phyloP scores from a whole-genome alignment of 108 stramenopile genomes.

The Skeletonema menzelii region DNA sequence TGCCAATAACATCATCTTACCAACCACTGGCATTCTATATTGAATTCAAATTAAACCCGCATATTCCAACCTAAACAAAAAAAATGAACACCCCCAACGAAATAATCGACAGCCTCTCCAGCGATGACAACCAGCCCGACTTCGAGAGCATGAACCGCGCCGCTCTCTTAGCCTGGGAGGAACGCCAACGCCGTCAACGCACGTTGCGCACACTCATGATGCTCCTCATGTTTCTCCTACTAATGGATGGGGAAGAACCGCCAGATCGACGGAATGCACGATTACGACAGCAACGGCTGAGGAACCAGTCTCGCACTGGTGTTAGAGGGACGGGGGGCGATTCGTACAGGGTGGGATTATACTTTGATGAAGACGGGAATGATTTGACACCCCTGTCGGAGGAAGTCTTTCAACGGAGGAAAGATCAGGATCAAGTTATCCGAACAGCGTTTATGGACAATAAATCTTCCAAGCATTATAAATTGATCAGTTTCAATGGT shows the following conservation, averaged over 20 bases:
- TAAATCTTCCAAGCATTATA: constrained; percentile 40
- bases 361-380: constrained; percentile 29
- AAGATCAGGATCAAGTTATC: constrained; percentile 22
- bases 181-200: constrained; percentile 81
- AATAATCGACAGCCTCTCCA: background rate
- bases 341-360: background rate
- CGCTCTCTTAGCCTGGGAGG: constrained; percentile 51
- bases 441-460: constrained; percentile 1
- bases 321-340: background rate
- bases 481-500: constrained; percentile 56
- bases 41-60: no score
- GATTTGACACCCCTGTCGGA: constrained; percentile 1
- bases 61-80: background rate
- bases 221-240: constrained; percentile 73
- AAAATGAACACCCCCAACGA: background rate
- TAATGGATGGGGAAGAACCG: constrained; percentile 87
- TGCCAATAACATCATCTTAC: no score
- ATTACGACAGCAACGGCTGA: background rate
- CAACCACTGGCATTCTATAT: no score
- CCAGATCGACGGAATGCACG: constrained; percentile 12
- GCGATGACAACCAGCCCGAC: background rate
- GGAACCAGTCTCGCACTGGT: background rate
- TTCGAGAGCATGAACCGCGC: background rate
- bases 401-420: constrained; percentile 9
- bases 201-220: constrained; percentile 74